Conservation (phyloP, 768 basidiomycete species). For the Botryobasidium botryosum region DNA sequence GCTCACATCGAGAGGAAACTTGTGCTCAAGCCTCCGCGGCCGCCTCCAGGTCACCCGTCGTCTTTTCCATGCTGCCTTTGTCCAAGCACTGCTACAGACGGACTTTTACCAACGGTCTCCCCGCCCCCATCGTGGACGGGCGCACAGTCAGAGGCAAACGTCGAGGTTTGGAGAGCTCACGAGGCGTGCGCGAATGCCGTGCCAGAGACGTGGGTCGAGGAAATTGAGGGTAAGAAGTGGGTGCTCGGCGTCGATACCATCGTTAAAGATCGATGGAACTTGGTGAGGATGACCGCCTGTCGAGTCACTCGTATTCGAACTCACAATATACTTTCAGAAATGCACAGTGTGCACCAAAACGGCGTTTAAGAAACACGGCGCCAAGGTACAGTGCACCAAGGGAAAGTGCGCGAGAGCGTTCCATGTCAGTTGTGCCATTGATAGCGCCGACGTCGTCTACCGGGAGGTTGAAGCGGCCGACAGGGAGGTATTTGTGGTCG, state of each 20-base stretch:
- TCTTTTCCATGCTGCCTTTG: conserved; percentile 66
- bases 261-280: conserved; percentile 80
- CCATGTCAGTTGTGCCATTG: conserved; percentile 77
- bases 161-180: conserved; percentile 53
- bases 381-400: conserved; percentile 69
- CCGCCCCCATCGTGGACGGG: conserved; percentile 37
- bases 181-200: conserved; percentile 62
- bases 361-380: conserved; percentile 16
- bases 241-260: conserved; percentile 81
- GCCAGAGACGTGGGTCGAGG: conserved; percentile 87
- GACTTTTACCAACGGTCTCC: conserved; percentile 40
- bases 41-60: no score
- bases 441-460: conserved; percentile 41
- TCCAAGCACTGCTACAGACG: conserved; percentile 34
- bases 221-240: conserved; percentile 26
- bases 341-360: conserved; percentile 61
- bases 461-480: conserved; percentile 49
- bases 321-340: conserved; percentile 39
- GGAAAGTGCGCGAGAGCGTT: conserved; percentile 89
- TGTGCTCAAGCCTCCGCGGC: no score
- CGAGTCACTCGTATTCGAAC: background rate
- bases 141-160: conserved; percentile 12
- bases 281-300: conserved; percentile 35
- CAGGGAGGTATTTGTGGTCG: conserved; percentile 61
- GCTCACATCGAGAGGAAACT: no score